These are phyloP conservation scores for Heliamphora exappendiculata DNA, from an alignment of 148 eudicot genomes.

Conservation along the genomic window DNA sequence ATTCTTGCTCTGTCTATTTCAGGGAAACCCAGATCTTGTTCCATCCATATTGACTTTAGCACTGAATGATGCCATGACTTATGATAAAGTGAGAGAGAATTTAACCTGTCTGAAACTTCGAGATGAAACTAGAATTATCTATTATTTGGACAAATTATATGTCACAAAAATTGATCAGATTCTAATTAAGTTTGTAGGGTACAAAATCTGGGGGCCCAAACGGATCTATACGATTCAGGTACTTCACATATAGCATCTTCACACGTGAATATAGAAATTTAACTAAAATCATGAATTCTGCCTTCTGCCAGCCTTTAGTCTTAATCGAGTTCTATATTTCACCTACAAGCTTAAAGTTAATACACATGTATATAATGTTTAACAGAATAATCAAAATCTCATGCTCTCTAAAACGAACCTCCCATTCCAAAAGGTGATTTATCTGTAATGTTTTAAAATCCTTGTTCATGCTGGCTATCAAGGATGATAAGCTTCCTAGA, in stretches of 20 bases:
- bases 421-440: background rate
- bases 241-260: conserved; percentile 15
- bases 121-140: background rate
- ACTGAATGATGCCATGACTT: conserved; percentile 77
- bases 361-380: background rate
- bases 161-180: conserved; percentile 22
- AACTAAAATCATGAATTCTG: background rate
- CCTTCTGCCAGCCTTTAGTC: background rate
- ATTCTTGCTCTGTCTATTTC: conserved; percentile 14
- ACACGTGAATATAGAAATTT: background rate
- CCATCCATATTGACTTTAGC: conserved; percentile 72
- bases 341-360: background rate
- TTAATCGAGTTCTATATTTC: background rate
- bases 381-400: background rate
- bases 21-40: conserved; percentile 67
- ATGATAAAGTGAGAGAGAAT: conserved; percentile 67
- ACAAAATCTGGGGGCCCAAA: conserved; percentile 97
- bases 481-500: background rate
- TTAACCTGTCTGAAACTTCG: background rate
- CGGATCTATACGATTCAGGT: conserved; percentile 96
- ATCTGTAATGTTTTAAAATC: background rate
- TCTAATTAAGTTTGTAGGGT: conserved; percentile 49
- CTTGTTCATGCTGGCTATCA: background rate
- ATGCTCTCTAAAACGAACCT: background rate
- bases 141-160: background rate